phyloP scores from a whole-genome alignment of 495 filamentous ascomycete species.

The Neurospora sp. region DNA sequence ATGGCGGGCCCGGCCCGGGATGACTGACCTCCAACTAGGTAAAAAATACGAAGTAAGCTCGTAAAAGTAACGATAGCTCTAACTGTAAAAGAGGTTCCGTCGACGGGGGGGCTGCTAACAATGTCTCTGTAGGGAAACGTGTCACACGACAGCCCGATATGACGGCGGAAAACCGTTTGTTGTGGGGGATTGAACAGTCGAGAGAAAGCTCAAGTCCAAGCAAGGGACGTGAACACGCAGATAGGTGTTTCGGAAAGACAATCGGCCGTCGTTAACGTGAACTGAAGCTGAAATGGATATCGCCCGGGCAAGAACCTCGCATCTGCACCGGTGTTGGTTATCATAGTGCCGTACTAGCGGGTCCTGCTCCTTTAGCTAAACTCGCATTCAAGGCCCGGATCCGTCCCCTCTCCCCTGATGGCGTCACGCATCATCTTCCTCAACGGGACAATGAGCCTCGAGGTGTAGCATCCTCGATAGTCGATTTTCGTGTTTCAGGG shows the following conservation, averaged over 20 bases:
- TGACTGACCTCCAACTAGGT: background rate
- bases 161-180: background rate
- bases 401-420: background rate
- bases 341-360: background rate
- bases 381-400: background rate
- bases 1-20: background rate
- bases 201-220: background rate
- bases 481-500: background rate
- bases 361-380: background rate
- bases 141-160: background rate
- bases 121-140: background rate
- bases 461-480: background rate
- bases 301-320: background rate
- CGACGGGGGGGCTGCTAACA: background rate
- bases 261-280: background rate
- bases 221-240: background rate
- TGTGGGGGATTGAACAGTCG: background rate
- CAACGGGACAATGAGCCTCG: background rate
- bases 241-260: background rate
- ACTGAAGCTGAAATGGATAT: background rate
- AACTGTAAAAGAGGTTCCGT: background rate
- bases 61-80: background rate
- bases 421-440: background rate
- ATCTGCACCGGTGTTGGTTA: background rate
- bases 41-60: background rate